Evolutionary conservation across 495 filamentous ascomycete genomes (phyloP).

Genomic region (Lindgomyces ingoldianus): DNA sequence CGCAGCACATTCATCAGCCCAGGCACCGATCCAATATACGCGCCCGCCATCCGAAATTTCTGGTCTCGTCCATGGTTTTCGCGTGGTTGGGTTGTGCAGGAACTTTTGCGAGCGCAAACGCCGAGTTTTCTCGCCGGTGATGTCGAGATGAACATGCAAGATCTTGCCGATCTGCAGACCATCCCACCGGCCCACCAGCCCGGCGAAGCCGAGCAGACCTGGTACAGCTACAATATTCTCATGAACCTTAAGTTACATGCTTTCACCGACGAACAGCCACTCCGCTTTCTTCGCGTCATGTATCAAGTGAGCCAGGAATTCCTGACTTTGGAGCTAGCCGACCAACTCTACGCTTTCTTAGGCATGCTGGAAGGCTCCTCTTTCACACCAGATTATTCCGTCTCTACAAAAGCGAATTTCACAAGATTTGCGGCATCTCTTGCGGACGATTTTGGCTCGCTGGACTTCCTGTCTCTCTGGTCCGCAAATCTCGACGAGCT

Average conservation of each 20-base stretch:
- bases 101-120: neutral
- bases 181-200: neutral
- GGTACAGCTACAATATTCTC: neutral
- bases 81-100: conserved; percentile 10
- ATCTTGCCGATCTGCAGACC: neutral
- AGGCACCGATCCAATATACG: neutral
- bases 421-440: conserved; percentile 4
- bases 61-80: conserved; percentile 10
- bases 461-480: conserved; percentile 10
- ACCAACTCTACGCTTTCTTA: neutral
- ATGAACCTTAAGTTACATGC: conserved; percentile 1
- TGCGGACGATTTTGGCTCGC: neutral
- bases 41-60: conserved; percentile 1
- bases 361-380: neutral
- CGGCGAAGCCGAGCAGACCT: neutral
- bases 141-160: neutral
- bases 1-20: neutral
- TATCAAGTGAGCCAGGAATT: neutral
- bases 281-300: neutral
- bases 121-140: neutral
- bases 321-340: neutral
- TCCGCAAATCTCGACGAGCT: conserved; percentile 1
- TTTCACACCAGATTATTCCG: conserved; percentile 1
- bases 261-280: conserved; percentile 8
- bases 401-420: conserved; percentile 8